Conservation (phyloP, 805 yeast genomes). For the Candida maris region DNA sequence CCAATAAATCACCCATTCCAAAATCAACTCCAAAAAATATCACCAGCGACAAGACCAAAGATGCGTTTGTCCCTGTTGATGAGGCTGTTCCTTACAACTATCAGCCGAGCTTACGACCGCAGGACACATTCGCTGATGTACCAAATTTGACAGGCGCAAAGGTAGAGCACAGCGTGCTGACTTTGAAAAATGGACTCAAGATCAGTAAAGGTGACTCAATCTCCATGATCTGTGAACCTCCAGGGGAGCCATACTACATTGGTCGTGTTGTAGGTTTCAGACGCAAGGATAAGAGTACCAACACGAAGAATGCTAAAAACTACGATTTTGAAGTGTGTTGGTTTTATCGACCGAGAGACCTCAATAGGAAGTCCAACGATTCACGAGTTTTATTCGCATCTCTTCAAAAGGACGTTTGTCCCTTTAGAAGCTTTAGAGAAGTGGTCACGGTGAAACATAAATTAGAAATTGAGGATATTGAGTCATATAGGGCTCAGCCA, state of each 20-base stretch:
- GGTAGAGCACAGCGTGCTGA: conserved; percentile 37
- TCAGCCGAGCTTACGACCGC: conserved; percentile 41
- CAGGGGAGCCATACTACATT: conserved; percentile 90
- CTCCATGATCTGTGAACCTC: conserved; percentile 85
- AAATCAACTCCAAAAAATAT: conserved; percentile 3
- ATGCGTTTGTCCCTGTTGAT: conserved; percentile 27
- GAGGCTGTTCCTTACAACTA: conserved; percentile 43
- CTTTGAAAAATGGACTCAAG: conserved; percentile 36
- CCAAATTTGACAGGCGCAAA: conserved; percentile 41
- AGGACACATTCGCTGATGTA: conserved; percentile 40
- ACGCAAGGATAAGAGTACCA: conserved; percentile 32
- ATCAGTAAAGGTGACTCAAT: conserved; percentile 61
- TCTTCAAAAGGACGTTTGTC: conserved; percentile 82
- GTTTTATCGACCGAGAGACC: conserved; percentile 87
- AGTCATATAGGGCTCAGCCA: conserved; percentile 52
- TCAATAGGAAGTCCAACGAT: conserved; percentile 62
- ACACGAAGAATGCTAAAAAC: conserved; percentile 45
- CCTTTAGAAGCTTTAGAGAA: conserved; percentile 72
- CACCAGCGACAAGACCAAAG: conserved; percentile 7
- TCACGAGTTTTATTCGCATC: conserved; percentile 79
- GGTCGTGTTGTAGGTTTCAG: conserved; percentile 79
- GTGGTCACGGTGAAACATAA: conserved; percentile 65
- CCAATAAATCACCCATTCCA: background rate
- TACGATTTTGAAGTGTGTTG: conserved; percentile 75
- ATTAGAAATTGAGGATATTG: conserved; percentile 59